These are phyloP conservation scores for Lyophyllum atratum DNA, from an alignment of 768 basidiomycete species.

Conservation along the genomic window DNA sequence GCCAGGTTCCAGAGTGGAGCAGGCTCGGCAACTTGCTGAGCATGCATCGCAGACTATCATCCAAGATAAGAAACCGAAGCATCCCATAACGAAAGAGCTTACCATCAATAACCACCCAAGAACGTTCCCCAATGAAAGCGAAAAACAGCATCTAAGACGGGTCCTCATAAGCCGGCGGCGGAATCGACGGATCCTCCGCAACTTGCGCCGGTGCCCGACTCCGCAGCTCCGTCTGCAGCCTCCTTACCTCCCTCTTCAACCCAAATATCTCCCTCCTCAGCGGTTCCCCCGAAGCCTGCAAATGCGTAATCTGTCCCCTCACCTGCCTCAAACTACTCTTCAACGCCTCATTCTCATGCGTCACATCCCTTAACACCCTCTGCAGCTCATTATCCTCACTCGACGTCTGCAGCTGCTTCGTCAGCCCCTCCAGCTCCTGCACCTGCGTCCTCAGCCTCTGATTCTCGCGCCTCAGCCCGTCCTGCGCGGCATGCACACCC, in stretches of 20 bases:
- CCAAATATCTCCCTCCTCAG: conserved; percentile 10
- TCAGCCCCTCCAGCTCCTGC: conserved; percentile 33
- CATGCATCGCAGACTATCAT: neutral
- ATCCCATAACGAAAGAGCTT: neutral
- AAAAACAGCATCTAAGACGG: neutral
- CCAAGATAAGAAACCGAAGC: neutral
- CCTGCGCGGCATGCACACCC: conserved; percentile 28
- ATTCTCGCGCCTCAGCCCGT: conserved; percentile 37
- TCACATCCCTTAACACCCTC: conserved; percentile 26
- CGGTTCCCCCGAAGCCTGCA: conserved; percentile 8
- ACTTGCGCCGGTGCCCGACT: conserved; percentile 1
- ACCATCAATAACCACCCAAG: too few relatives aligned
- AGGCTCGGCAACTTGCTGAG: too few relatives aligned
- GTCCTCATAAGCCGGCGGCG: conserved; percentile 22
- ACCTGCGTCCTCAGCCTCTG: conserved; percentile 29
- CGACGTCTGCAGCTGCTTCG: conserved; percentile 30
- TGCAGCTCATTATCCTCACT: conserved; percentile 27
- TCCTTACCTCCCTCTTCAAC: conserved; percentile 14
- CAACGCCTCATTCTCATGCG: conserved; percentile 37
- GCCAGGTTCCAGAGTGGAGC: too few relatives aligned
- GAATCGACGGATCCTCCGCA: conserved; percentile 10
- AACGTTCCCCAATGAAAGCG: neutral
- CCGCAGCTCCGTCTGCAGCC: conserved; percentile 12
- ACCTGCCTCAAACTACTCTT: conserved; percentile 32
- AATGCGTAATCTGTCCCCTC: conserved; percentile 1